Evolutionary conservation across 164 flowering plant species (phyloP).

Genomic region (Sedum album): DNA sequence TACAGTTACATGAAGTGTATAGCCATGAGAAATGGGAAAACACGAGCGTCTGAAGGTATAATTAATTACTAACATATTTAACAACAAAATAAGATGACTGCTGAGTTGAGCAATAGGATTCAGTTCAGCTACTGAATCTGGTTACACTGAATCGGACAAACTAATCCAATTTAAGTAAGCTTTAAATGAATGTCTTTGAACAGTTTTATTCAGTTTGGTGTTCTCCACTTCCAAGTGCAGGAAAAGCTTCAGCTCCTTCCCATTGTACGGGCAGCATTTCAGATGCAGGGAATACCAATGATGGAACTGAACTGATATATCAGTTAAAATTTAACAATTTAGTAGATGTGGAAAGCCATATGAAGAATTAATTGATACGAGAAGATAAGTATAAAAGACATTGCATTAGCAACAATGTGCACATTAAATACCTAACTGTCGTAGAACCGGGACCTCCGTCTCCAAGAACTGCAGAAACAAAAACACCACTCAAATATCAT

Average conservation of each 20-base stretch:
- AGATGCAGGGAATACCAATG: not conserved
- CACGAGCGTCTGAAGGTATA: too few species aligned
- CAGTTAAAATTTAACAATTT: not conserved
- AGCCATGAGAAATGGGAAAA: too few species aligned
- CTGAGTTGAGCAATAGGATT: not conserved
- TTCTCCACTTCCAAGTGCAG: not conserved
- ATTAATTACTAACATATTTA: too few species aligned
- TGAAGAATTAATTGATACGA: not conserved
- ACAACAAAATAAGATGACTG: not conserved
- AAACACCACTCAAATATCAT: not conserved
- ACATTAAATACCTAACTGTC: not conserved
- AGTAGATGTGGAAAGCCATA: not conserved
- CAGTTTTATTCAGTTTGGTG: not conserved
- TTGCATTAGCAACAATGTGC: too few species aligned
- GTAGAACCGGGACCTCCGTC: not conserved
- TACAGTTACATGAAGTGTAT: too few species aligned
- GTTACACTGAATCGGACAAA: not conserved
- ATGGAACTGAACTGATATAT: not conserved
- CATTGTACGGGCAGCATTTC: not conserved
- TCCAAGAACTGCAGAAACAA: constrained; percentile 1
- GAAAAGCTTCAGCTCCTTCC: not conserved
- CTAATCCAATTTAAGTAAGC: not conserved
- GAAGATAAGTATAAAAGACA: not conserved
- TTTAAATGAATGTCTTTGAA: not conserved
- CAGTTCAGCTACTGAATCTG: not conserved